Base-by-base conservation (phyloP, 2,329 filamentous ascomycete genomes). In the Botrytis porri region DNA sequence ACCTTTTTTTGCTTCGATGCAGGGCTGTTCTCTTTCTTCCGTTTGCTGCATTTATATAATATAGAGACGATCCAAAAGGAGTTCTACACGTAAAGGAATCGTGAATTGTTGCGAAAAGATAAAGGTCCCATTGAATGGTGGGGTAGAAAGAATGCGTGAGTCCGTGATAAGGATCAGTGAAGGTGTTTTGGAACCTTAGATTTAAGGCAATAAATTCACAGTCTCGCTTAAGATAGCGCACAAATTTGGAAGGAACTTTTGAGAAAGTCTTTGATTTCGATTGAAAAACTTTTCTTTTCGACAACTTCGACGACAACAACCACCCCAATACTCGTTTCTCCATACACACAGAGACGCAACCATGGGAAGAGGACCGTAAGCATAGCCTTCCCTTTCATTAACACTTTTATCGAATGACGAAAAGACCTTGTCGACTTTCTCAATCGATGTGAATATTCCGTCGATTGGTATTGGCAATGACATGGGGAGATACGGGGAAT, bases 361-460 rank as follows among this genome's bases (percentile, higher is more conserved):
- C 73, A 87, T 87, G 85, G 84, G 83, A 83, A 84, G 85, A 82
- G 85, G 85, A 86, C 79, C 78, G 79, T 80, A 77, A 78, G 79
- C 79, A 66, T 41, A 57, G 16, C 61, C 45, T 43, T 25, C 60
- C 72, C 39, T n/a, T 64, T 16, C 7, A 3, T 54, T 69, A 9
- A n/a, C n/a, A n/a, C n/a, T 57, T 18, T 32, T 51, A 25, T 43
- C 35, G 39, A 37, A n/a, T 12, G 32, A 51, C 45, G 25, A 39
- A 22, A 39, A 8, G 20, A 7, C 2, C 8, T 25, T n/a, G 25
- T 35, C 25, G 9, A 37, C 41, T 51, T 20, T 41, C 41, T 41
- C 39, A 12, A 48, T 32, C 32, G n/a, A 51, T 20, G 20, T n/a
- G 60, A 35, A 54, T 18, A n/a, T 41, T 37, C n/a, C 37, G 39